phyloP scores from a whole-genome alignment of 495 filamentous ascomycete species.

The Penicillium maclennaniae region DNA sequence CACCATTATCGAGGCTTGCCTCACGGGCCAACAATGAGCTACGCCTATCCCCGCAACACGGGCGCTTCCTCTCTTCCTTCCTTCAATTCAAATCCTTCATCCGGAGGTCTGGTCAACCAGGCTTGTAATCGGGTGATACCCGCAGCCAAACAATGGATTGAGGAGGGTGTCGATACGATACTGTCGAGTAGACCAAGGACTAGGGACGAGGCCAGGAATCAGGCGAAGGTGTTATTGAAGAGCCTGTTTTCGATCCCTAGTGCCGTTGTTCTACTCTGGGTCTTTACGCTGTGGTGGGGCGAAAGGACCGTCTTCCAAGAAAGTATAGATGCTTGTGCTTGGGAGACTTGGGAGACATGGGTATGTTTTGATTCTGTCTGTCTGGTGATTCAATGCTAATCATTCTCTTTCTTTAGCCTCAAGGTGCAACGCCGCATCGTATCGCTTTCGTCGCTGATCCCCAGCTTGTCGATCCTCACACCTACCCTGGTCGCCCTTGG shows the following conservation, averaged over 20 bases:
- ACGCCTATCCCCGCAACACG: conserved; percentile 33
- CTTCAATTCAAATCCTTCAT: conserved; percentile 15
- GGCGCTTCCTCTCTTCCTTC: conserved; percentile 30
- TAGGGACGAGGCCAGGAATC: conserved; percentile 8
- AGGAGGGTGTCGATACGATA: conserved; percentile 10
- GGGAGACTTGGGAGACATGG: conserved; percentile 90
- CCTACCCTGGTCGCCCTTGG: conserved; percentile 92
- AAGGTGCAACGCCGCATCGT: conserved; percentile 74
- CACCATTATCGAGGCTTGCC: conserved; percentile 9
- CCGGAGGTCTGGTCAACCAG: conserved; percentile 5
- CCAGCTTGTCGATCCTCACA: conserved; percentile 96
- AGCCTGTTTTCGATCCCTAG: conserved; percentile 57
- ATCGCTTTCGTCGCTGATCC: conserved; percentile 90
- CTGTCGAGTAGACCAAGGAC: conserved; percentile 6
- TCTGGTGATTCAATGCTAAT: background rate
- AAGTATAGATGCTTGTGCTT: conserved; percentile 67
- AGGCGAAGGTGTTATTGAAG: conserved; percentile 12
- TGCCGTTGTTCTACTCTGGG: conserved; percentile 66
- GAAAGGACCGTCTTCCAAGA: conserved; percentile 73
- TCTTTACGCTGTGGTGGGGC: conserved; percentile 80
- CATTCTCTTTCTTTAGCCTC: conserved; percentile 51
- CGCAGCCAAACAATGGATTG: conserved; percentile 25
- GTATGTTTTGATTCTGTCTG: conserved; percentile 47
- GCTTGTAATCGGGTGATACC: conserved; percentile 18
- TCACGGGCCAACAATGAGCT: conserved; percentile 34